Percentiles rank a stretch among this genome's conserved stretches.
These are phyloP conservation scores for Solanum gracilifrons DNA, from an alignment of 257 asterid species.

Conservation along the genomic window DNA sequence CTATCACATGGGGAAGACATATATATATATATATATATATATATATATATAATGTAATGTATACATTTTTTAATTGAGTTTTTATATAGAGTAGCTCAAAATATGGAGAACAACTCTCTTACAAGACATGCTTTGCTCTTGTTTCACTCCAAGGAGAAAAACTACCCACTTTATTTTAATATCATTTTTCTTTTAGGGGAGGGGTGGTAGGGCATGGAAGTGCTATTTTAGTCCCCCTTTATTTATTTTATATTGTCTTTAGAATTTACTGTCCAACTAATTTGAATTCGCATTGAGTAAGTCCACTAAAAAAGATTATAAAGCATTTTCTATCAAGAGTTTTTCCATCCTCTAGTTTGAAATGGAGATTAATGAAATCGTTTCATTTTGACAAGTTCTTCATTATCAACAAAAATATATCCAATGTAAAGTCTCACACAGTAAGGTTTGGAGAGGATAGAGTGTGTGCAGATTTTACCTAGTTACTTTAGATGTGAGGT, in stretches of 20 bases:
- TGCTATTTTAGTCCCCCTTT: neutral
- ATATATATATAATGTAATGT: neutral
- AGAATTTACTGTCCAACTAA: neutral
- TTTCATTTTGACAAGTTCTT: neutral
- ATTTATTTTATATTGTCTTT: neutral
- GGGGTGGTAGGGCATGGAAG: neutral
- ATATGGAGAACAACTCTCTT: conserved; percentile 2
- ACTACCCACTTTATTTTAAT: neutral
- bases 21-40: neutral
- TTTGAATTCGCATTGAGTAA: neutral
- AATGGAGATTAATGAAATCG: neutral
- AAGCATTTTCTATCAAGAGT: neutral
- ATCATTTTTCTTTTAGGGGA: neutral
- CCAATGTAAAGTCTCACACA: neutral
- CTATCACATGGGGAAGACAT: conserved; percentile 1
- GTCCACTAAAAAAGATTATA: neutral
- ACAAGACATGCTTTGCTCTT: conserved; percentile 32
- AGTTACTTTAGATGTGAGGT: no score
- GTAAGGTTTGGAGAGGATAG: no score
- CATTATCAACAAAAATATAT: neutral
- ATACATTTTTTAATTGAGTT: neutral
- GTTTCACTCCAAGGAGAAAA: conserved; percentile 29
- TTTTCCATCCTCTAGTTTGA: neutral
- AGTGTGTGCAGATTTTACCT: neutral
- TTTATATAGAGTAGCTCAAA: neutral